Conservation (phyloP, 2,329 filamentous ascomycete species). For the Intubia oerlemansii region DNA sequence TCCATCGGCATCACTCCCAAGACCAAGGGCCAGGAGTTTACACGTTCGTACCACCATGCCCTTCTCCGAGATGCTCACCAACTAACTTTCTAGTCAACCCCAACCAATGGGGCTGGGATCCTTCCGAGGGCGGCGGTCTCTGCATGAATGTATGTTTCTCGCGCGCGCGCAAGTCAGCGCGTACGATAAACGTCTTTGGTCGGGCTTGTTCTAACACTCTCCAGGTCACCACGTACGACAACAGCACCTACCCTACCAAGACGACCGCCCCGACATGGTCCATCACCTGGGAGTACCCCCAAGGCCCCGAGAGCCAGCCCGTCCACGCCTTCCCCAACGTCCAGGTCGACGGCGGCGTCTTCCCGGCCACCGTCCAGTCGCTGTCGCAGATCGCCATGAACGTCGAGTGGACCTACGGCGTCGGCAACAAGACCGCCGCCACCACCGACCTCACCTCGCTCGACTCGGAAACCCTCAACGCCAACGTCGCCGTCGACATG, state of each 20-base stretch:
- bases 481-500: slow-evolving; percentile 38
- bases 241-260: slow-evolving; percentile 25
- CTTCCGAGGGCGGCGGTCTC: slow-evolving; percentile 17
- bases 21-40: slow-evolving; percentile 22
- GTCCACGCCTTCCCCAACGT: slow-evolving; percentile 35
- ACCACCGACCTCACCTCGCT: slow-evolving; percentile 16
- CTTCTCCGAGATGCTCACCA: background rate
- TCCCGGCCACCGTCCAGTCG: slow-evolving; percentile 20
- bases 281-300: slow-evolving; percentile 29
- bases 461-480: slow-evolving; percentile 17
- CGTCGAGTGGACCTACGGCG: slow-evolving; percentile 27
- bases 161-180: too few species aligned
- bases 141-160: slow-evolving; percentile 25
- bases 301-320: slow-evolving; percentile 18
- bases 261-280: slow-evolving; percentile 25
- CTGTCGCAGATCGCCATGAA: slow-evolving; percentile 21
- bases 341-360: slow-evolving; percentile 19
- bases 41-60: slow-evolving; percentile 17
- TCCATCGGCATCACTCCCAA: slow-evolving; percentile 23
- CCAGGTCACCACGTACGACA: slow-evolving; percentile 26
- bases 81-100: slow-evolving; percentile 23
- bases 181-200: too few species aligned
- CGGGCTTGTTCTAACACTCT: background rate
- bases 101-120: slow-evolving; percentile 29
- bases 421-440: slow-evolving; percentile 18